Evolutionary conservation across 805 yeast species (phyloP), one percentile per base, ranked within the genome.

Genomic region (Torulaspora indica): DNA sequence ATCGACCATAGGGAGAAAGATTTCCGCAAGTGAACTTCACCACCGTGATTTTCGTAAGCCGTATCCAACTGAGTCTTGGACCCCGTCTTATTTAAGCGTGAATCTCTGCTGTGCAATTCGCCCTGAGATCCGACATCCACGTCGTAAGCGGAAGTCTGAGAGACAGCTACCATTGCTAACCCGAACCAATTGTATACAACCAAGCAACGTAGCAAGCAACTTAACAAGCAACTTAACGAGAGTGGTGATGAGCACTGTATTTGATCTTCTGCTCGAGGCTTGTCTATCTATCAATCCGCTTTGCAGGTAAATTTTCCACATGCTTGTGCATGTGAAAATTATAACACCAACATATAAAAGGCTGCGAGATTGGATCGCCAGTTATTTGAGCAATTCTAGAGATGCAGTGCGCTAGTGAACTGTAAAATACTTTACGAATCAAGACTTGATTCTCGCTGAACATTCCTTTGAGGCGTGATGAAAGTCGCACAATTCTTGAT

Each of bases 1-100:
- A 78, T 66, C 5, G 81, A 72, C 68, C 75, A 63, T 3, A 73
- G 54, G 0, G 77, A 68, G 47, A 76, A 76, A n/a, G 68, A 63
- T 55, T 71, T 70, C 30, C 69, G 52, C 48, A 65, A 43, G 29
- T 57, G 62, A 3, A 60, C 60, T 35, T 63, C 67, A 12, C 55
- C 65, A 17, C 49, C 47, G 17, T 38, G 42, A 3, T 41, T 24
- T 10, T 32, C 12, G 8, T 36, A 17, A n/a, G 18, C 25, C 12
- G 23, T 17, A 23, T 41, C 37, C 14, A 17, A 23, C 8, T 35
- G 28, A 22, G 38, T 40, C 39, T 40, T 20, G 15, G 43, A 35
- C 6, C 25, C 17, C 10, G 22, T 29, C n/a, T 45, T 33, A 5
- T 30, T 22, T 9, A 36, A 42, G 18, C 17, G 34, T 4, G 38